A percentile compares a stretch with the other conserved stretches of the same genome.
These are phyloP conservation scores for Aquilaria sinensis DNA, from an alignment of 345 rosid species.

Conservation along the genomic window DNA sequence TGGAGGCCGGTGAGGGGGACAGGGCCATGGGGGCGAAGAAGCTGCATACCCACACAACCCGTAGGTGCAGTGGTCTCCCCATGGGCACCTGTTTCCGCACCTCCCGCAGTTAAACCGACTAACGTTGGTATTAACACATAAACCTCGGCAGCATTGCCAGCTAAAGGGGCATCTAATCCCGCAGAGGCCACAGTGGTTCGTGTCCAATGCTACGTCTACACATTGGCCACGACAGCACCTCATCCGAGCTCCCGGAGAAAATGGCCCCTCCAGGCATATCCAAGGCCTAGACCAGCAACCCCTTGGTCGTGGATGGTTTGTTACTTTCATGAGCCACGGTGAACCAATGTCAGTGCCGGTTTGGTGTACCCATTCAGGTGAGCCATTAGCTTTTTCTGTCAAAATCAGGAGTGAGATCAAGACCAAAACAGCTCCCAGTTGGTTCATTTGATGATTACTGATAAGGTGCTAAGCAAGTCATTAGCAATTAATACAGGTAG, in stretches of 20 bases:
- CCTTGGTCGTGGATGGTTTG: background rate
- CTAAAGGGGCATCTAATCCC: constrained; percentile 32
- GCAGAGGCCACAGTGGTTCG: constrained; percentile 41
- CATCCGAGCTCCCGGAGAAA: constrained; percentile 20
- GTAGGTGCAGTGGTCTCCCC: constrained; percentile 22
- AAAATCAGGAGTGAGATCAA: constrained; percentile 9
- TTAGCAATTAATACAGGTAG: too few relatives aligned
- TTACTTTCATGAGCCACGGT: constrained; percentile 31
- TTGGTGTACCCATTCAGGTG: constrained; percentile 1
- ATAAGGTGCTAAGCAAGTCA: too few relatives aligned
- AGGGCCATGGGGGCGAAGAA: constrained; percentile 10
- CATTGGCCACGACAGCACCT: constrained; percentile 44
- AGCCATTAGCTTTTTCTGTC: constrained; percentile 6
- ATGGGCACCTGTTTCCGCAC: constrained; percentile 40
- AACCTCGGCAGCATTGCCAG: constrained; percentile 45
- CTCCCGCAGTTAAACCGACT: constrained; percentile 35
- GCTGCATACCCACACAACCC: constrained; percentile 60
- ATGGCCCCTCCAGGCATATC: constrained; percentile 31
- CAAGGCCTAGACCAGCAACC: constrained; percentile 41
- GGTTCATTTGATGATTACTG: constrained; percentile 8
- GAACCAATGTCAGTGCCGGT: constrained; percentile 14
- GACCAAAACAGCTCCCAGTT: constrained; percentile 8
- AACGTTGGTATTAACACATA: constrained; percentile 28
- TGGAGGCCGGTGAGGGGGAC: background rate
- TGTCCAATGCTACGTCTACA: constrained; percentile 36